phyloP scores from a whole-genome alignment of 305 asterid species.

The Rubia tinctorum region DNA sequence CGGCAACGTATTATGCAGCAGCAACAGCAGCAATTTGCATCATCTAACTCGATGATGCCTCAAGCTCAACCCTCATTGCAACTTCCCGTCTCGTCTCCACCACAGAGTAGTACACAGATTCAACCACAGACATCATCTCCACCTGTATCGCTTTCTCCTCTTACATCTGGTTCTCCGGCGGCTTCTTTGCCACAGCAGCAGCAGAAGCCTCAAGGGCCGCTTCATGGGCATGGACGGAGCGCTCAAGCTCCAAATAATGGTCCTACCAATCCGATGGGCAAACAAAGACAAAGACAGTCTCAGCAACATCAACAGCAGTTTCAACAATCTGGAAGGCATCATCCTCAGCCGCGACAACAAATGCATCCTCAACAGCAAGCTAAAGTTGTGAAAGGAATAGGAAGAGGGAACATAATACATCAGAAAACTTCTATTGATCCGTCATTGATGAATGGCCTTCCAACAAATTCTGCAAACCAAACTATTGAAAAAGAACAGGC shows the following conservation, averaged over 20 bases:
- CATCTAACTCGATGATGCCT: slow-evolving; percentile 50
- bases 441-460: slow-evolving; percentile 47
- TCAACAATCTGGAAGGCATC: slow-evolving; percentile 58
- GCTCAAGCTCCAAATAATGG: slow-evolving; percentile 50
- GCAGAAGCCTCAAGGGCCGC: slow-evolving; percentile 47
- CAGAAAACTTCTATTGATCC: slow-evolving; percentile 47
- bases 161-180: slow-evolving; percentile 40
- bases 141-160: slow-evolving; percentile 42
- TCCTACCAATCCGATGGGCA: slow-evolving; percentile 43
- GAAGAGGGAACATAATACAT: slow-evolving; percentile 60
- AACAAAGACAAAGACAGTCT: slow-evolving; percentile 50
- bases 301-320: slow-evolving; percentile 55
- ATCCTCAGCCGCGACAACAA: slow-evolving; percentile 34
- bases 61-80: slow-evolving; percentile 48
- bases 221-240: slow-evolving; percentile 50
- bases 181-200: slow-evolving; percentile 47
- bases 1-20: slow-evolving; percentile 45
- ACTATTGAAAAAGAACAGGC: slow-evolving; percentile 41
- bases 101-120: slow-evolving; percentile 50
- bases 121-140: slow-evolving; percentile 46
- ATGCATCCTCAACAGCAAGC: slow-evolving; percentile 50
- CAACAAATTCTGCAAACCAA: slow-evolving; percentile 40
- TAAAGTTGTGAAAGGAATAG: slow-evolving; percentile 65
- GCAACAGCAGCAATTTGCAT: slow-evolving; percentile 45
- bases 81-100: slow-evolving; percentile 54